These are phyloP conservation scores for Solanum aculeatissimum DNA, from an alignment of 305 asterid genomes.

Conservation along the genomic window DNA sequence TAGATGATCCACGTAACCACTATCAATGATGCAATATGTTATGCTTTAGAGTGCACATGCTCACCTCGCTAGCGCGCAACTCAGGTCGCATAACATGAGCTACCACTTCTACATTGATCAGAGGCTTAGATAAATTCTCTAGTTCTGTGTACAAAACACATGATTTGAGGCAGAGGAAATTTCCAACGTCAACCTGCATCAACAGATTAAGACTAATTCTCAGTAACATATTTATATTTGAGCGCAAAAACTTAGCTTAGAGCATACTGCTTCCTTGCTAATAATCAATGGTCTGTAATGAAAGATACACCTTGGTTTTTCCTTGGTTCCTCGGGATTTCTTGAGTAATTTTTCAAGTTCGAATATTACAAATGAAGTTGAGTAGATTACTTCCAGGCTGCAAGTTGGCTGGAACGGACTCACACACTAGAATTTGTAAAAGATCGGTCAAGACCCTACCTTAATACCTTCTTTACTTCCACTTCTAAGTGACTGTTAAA, in stretches of 20 bases:
- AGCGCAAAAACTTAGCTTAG: neutral
- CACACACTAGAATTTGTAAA: neutral
- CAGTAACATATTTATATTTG: neutral
- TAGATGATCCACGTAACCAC: neutral
- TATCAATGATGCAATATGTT: neutral
- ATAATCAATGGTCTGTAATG: neutral
- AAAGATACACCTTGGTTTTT: neutral
- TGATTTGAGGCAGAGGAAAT: slow-evolving; percentile 84
- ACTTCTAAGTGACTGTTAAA: neutral
- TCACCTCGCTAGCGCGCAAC: slow-evolving; percentile 73
- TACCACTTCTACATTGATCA: slow-evolving; percentile 83
- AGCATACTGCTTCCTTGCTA: neutral
- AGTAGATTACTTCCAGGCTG: neutral
- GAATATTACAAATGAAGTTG: neutral
- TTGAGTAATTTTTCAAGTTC: neutral
- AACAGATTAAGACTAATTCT: slow-evolving; percentile 2
- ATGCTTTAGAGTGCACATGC: neutral
- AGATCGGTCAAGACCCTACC: neutral
- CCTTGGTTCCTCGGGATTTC: neutral
- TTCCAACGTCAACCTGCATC: slow-evolving; percentile 89
- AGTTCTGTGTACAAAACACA: slow-evolving; percentile 79
- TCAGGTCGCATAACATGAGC: slow-evolving; percentile 91
- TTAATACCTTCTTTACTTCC: neutral
- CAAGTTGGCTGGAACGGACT: neutral
- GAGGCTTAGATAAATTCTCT: slow-evolving; percentile 43